A percentile compares a stretch with the other conserved stretches of the same genome.
phyloP scores from a whole-genome alignment of 2,329 filamentous ascomycete genomes.

The Corynespora cassiicola region DNA sequence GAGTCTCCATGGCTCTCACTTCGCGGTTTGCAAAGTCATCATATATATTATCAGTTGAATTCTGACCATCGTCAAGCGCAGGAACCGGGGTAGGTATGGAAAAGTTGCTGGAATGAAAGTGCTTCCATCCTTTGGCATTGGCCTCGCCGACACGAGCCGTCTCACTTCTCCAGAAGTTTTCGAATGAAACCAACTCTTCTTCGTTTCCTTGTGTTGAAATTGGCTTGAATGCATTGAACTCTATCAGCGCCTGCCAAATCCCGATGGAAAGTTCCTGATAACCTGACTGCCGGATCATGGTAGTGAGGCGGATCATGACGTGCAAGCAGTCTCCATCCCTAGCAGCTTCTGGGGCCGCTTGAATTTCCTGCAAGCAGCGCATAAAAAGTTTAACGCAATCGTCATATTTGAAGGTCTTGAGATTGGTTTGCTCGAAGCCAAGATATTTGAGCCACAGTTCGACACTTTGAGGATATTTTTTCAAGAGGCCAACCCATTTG shows the following conservation, averaged over 20 bases:
- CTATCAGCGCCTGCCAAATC: constrained; percentile 83
- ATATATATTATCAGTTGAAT: constrained; percentile 19
- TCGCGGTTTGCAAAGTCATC: constrained; percentile 57
- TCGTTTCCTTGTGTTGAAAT: neutral
- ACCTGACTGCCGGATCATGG: constrained; percentile 77
- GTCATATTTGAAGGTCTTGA: constrained; percentile 72
- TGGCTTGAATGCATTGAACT: constrained; percentile 72
- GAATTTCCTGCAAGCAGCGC: constrained; percentile 59
- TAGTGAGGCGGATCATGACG: constrained; percentile 75
- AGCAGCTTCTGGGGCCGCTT: constrained; percentile 20
- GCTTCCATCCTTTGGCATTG: constrained; percentile 72
- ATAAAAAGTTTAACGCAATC: constrained; percentile 66
- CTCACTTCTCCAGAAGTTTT: constrained; percentile 88
- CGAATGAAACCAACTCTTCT: constrained; percentile 52
- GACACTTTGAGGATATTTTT: constrained; percentile 63
- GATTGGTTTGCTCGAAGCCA: constrained; percentile 72
- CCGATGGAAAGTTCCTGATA: constrained; percentile 79
- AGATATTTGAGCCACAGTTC: constrained; percentile 76
- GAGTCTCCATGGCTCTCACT: constrained; percentile 51
- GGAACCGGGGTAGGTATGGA: constrained; percentile 6
- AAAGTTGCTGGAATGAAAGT: constrained; percentile 46
- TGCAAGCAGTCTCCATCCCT: no score
- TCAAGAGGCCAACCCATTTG: constrained; percentile 71
- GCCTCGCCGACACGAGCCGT: constrained; percentile 77
- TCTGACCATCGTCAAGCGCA: constrained; percentile 4